A percentile compares a stretch with the other conserved stretches of the same genome.
phyloP scores from a whole-genome alignment of 139 green algal species.

The Yamagishiella unicocca region DNA sequence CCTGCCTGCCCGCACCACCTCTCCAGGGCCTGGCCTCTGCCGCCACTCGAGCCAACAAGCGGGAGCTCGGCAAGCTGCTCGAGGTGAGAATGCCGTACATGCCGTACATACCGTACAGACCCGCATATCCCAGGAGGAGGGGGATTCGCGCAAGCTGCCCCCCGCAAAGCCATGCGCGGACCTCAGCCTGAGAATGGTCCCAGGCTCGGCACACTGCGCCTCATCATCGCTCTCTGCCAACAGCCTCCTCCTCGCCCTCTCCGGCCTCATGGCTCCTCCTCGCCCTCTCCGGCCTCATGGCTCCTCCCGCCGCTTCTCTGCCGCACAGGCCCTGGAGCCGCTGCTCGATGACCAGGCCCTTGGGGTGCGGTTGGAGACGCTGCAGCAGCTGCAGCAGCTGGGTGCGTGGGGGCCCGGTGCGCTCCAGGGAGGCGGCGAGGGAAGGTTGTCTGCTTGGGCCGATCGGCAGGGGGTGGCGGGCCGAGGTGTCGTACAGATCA shows the following conservation, averaged over 20 bases:
- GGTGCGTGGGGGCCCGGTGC: too few species aligned
- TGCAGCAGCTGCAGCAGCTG: slow-evolving; percentile 35
- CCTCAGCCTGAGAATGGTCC: too few species aligned
- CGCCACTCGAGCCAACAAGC: slow-evolving; percentile 14
- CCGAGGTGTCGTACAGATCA: too few species aligned
- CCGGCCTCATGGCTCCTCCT: not conserved
- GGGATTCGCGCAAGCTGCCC: too few species aligned
- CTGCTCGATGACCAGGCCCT: slow-evolving; percentile 37
- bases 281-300: not conserved
- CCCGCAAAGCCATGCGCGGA: too few species aligned
- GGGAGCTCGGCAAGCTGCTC: slow-evolving; percentile 10
- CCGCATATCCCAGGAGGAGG: too few species aligned
- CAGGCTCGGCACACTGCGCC: too few species aligned
- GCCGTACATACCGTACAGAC: too few species aligned
- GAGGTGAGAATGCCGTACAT: not conserved
- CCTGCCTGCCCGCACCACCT: not conserved
- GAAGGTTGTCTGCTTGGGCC: too few species aligned
- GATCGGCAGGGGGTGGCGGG: too few species aligned
- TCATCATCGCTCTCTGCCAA: too few species aligned
- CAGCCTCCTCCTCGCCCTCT: not conserved
- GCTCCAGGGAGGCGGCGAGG: too few species aligned
- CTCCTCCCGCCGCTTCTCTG: not conserved
- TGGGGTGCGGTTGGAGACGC: slow-evolving; percentile 8
- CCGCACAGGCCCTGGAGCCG: not conserved
- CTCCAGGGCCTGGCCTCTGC: slow-evolving; percentile 14